These are phyloP conservation scores for Nannizzia gypsea DNA, from an alignment of 2,329 filamentous ascomycete species.

Conservation along the genomic window DNA sequence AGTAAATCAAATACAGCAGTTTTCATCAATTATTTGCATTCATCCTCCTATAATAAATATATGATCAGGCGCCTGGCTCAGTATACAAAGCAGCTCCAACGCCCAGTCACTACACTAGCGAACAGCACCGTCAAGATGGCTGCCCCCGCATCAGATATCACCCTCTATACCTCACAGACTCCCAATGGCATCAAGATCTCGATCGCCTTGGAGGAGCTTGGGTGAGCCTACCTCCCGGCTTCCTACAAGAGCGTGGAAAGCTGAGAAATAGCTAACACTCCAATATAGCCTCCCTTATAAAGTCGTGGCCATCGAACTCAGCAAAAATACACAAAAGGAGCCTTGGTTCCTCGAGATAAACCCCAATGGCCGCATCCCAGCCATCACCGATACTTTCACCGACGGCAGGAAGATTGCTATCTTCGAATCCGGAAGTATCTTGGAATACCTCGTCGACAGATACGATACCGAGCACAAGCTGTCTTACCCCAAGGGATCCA, in stretches of 20 bases:
- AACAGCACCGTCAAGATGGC: constrained; percentile 8
- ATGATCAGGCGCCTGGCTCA: constrained; percentile 11
- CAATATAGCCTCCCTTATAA: constrained; percentile 57
- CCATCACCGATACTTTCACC: constrained; percentile 64
- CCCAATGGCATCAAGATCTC: constrained; percentile 86
- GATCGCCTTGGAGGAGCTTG: constrained; percentile 75
- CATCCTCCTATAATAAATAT: neutral
- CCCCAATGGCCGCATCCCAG: constrained; percentile 84
- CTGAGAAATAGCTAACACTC: constrained; percentile 11
- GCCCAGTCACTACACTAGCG: neutral
- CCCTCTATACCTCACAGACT: constrained; percentile 69
- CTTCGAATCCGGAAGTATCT: constrained; percentile 73
- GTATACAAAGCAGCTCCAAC: constrained; percentile 10
- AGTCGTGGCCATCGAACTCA: constrained; percentile 57
- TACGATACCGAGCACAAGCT: constrained; percentile 77
- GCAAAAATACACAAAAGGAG: constrained; percentile 68
- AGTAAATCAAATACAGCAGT: too few species aligned
- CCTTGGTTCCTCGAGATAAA: constrained; percentile 86
- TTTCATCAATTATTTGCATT: too few species aligned
- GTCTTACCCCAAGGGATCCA: constrained; percentile 58
- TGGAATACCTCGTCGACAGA: constrained; percentile 70
- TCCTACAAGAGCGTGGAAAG: neutral
- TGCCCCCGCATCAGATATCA: constrained; percentile 48
- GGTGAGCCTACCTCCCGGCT: constrained; percentile 23
- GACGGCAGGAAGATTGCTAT: constrained; percentile 63